Evolutionary conservation across 352 stramenopile genomes (phyloP).

Genomic region (Phytopythium oedochilum): DNA sequence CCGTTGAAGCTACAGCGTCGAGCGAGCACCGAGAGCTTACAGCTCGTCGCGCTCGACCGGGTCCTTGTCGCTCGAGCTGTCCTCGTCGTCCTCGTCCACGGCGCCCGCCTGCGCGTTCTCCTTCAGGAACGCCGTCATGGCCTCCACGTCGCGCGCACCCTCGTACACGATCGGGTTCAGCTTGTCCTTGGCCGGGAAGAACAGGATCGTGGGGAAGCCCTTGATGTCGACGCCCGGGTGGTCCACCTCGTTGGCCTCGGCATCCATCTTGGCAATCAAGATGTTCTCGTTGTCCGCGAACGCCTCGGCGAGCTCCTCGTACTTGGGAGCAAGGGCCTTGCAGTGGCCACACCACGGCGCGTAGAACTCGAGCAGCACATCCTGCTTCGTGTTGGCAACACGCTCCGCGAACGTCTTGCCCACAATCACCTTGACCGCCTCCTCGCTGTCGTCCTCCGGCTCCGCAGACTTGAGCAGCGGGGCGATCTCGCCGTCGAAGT

Average conservation of each 20-base stretch:
- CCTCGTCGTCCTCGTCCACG: constrained; percentile 63
- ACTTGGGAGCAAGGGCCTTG: constrained; percentile 88
- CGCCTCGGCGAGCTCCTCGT: constrained; percentile 86
- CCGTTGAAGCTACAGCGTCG: background rate
- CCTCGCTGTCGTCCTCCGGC: constrained; percentile 79
- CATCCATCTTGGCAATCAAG: constrained; percentile 95
- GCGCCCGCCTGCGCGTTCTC: constrained; percentile 86
- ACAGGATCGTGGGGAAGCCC: constrained; percentile 94
- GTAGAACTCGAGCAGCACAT: constrained; percentile 90
- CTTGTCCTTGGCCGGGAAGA: constrained; percentile 92
- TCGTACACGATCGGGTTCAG: constrained; percentile 84
- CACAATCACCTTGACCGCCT: constrained; percentile 90
- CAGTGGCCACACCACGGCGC: constrained; percentile 88
- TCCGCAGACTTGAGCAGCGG: constrained; percentile 93
- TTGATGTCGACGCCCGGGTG: constrained; percentile 84
- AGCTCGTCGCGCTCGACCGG: background rate
- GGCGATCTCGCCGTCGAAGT: constrained; percentile 83
- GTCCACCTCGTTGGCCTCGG: constrained; percentile 95
- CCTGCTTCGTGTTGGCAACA: constrained; percentile 85
- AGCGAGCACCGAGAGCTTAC: background rate
- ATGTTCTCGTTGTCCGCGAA: constrained; percentile 90
- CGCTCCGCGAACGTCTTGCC: constrained; percentile 91
- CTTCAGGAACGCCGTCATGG: constrained; percentile 86
- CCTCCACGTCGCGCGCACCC: constrained; percentile 75
- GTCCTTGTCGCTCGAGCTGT: background rate